These are phyloP conservation scores for Sarocladium brachiariae DNA, from an alignment of 2,329 filamentous ascomycete genomes.

Conservation along the genomic window DNA sequence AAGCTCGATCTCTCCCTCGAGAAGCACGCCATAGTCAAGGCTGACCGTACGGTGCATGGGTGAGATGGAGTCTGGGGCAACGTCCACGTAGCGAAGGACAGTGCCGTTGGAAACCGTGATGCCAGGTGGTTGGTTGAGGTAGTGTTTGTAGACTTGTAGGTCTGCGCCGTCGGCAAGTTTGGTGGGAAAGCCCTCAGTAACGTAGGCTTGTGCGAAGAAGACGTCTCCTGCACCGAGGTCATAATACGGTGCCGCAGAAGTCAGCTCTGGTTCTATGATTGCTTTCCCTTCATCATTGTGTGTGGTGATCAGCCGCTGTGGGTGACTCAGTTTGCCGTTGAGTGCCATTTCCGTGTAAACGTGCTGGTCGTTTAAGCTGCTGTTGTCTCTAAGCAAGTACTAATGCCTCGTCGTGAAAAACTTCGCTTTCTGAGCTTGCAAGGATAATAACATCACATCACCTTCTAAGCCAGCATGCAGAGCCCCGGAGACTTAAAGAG, in stretches of 20 bases:
- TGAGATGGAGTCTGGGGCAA: constrained; percentile 26
- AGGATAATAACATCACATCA: too few relatives aligned
- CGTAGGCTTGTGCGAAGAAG: constrained; percentile 20
- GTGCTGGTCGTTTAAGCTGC: too few relatives aligned
- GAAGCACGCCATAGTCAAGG: constrained; percentile 47
- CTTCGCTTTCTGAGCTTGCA: too few relatives aligned
- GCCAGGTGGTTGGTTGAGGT: constrained; percentile 18
- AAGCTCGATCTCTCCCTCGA: constrained; percentile 48
- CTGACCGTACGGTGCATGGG: constrained; percentile 41
- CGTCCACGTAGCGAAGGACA: constrained; percentile 41
- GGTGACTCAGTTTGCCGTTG: constrained; percentile 17
- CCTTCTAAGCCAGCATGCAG: too few relatives aligned
- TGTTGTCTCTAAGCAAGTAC: neutral
- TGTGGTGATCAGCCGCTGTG: constrained; percentile 18
- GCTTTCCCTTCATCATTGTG: constrained; percentile 22
- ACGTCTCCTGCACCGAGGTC: constrained; percentile 15
- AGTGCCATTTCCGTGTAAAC: constrained; percentile 9
- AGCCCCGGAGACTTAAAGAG: too few relatives aligned
- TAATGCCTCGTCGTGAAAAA: too few relatives aligned
- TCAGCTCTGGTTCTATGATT: constrained; percentile 15
- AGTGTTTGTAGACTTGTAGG: constrained; percentile 17
- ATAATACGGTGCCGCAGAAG: constrained; percentile 14
- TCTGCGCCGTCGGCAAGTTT: constrained; percentile 16
- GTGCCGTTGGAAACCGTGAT: constrained; percentile 29
- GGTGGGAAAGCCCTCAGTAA: constrained; percentile 19